Evolutionary conservation across 306 rosid genomes (phyloP).

Genomic region (Macrotyloma uniflorum): DNA sequence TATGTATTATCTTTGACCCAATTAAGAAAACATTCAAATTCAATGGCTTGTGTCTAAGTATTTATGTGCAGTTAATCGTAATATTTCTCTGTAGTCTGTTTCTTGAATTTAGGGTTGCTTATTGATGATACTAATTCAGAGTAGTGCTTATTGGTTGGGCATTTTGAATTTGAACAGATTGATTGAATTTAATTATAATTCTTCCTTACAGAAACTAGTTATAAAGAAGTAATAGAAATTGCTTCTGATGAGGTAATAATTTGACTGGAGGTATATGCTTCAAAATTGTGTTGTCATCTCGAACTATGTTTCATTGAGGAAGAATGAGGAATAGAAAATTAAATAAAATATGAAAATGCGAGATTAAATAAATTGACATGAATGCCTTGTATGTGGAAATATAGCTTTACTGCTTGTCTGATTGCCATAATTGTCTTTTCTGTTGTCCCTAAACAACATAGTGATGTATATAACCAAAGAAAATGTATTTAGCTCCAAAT

Average conservation of each 20-base stretch:
- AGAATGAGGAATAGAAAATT: constrained; percentile 1
- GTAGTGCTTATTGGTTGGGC: no score
- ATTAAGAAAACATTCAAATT: not conserved
- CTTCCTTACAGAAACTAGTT: not conserved
- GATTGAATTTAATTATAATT: constrained; percentile 19
- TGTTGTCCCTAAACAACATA: no score
- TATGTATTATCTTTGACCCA: not conserved
- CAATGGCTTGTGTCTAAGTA: not conserved
- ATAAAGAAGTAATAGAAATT: not conserved
- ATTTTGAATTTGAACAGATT: not conserved
- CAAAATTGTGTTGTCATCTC: constrained; percentile 9
- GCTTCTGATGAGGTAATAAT: constrained; percentile 8
- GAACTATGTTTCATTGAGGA: constrained; percentile 12
- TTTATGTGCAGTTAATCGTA: not conserved
- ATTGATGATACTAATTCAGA: not conserved
- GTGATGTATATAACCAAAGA: constrained; percentile 13
- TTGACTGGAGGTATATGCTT: no score
- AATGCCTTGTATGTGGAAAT: no score
- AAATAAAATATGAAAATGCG: not conserved
- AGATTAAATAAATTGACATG: no score
- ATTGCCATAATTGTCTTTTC: no score
- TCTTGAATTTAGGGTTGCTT: constrained; percentile 26
- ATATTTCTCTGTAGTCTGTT: not conserved
- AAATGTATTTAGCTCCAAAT: not conserved
- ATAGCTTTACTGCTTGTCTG: not conserved